Conservation (phyloP, 2,329 filamentous ascomycete genomes). For the Plectosphaerella cucumerina region DNA sequence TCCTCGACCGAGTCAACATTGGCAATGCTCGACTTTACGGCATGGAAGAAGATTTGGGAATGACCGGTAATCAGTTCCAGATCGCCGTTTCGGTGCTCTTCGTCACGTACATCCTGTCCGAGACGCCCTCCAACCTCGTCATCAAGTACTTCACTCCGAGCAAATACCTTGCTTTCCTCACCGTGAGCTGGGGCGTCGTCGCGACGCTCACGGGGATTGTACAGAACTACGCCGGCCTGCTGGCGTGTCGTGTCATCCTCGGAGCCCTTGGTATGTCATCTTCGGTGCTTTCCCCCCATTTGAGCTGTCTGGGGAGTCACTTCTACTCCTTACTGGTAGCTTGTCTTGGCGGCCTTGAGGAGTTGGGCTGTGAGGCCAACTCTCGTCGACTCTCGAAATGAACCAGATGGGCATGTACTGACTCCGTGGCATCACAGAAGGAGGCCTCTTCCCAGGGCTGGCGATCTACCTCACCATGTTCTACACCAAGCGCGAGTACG, state of each 20-base stretch:
- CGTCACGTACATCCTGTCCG: slow-evolving; percentile 31
- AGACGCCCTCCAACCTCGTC: slow-evolving; percentile 38
- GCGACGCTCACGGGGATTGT: slow-evolving; percentile 44
- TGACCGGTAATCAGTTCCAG: slow-evolving; percentile 51
- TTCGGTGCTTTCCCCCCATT: too few species aligned
- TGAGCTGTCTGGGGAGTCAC: too few species aligned
- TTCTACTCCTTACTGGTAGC: too few species aligned
- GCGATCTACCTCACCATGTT: not conserved
- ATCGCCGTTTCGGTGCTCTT: slow-evolving; percentile 25
- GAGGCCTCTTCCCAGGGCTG: not conserved
- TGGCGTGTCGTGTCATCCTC: slow-evolving; percentile 38
- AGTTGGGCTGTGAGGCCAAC: too few species aligned
- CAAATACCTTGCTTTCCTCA: slow-evolving; percentile 30
- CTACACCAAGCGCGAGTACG: not conserved
- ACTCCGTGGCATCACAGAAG: too few species aligned
- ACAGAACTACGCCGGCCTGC: slow-evolving; percentile 30
- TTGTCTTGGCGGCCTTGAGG: too few species aligned
- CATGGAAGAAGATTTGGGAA: slow-evolving; percentile 14
- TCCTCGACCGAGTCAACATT: slow-evolving; percentile 21
- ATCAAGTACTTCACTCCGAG: slow-evolving; percentile 32
- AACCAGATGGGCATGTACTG: too few species aligned
- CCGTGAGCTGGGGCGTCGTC: slow-evolving; percentile 40
- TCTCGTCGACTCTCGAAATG: too few species aligned
- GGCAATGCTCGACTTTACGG: slow-evolving; percentile 19
- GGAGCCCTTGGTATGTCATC: slow-evolving; percentile 35